Conservation (phyloP, 148 eudicot genomes). For the Salicornia ramosissima region DNA sequence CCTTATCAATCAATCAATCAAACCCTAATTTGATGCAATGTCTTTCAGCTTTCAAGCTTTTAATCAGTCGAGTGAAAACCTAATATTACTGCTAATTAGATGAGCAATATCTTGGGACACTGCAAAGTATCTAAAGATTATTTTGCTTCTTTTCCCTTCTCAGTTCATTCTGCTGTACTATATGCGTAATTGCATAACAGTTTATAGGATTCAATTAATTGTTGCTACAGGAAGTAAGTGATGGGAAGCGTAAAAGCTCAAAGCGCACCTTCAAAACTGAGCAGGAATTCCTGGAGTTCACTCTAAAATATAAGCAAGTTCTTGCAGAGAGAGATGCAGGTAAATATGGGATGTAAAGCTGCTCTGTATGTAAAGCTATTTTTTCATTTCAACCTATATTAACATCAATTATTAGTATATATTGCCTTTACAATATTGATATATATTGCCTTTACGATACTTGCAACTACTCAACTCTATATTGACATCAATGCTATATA, state of each 20-base stretch:
- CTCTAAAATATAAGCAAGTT: conserved; percentile 81
- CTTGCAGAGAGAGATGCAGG: conserved; percentile 92
- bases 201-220: conserved; percentile 1
- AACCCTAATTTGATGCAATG: too few species aligned
- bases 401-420: too few species aligned
- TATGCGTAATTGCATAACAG: not conserved
- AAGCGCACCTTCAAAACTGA: conserved; percentile 79
- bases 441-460: too few species aligned
- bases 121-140: not conserved
- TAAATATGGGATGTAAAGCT: conserved; percentile 15
- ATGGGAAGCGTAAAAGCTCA: conserved; percentile 75
- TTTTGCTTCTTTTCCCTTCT: not conserved
- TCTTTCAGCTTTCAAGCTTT: too few species aligned
- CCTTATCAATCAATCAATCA: too few species aligned
- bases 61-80: not conserved
- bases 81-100: not conserved
- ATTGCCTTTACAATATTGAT: too few species aligned
- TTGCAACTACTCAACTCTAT: too few species aligned
- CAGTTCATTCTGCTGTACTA: not conserved
- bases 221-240: conserved; percentile 55
- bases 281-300: conserved; percentile 87
- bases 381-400: too few species aligned
- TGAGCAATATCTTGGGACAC: not conserved
- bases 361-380: not conserved
- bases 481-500: too few species aligned